These are phyloP conservation scores for Exophiala phaeomuriformis DNA, from an alignment of 2,329 filamentous ascomycete genomes.

Conservation along the genomic window DNA sequence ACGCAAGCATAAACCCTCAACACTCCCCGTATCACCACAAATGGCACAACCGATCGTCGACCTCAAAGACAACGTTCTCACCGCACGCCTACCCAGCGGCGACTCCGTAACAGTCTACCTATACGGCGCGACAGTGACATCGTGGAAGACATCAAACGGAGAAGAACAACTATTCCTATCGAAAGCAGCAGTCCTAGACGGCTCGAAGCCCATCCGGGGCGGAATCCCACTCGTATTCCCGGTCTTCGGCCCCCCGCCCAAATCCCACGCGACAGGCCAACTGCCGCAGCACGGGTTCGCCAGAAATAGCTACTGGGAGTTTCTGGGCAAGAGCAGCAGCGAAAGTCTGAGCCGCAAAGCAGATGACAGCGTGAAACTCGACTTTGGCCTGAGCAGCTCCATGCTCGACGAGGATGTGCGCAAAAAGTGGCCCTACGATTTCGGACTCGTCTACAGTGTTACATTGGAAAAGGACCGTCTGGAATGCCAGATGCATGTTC, in stretches of 20 bases:
- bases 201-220: constrained; percentile 80
- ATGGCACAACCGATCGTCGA: constrained; percentile 70
- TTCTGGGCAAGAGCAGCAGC: constrained; percentile 76
- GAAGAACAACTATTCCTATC: constrained; percentile 82
- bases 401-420: constrained; percentile 62
- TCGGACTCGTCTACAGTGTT: constrained; percentile 88
- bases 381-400: constrained; percentile 78
- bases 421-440: constrained; percentile 75
- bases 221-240: constrained; percentile 24
- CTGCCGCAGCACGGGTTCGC: constrained; percentile 95
- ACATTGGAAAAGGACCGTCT: constrained; percentile 68
- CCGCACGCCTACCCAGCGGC: constrained; percentile 74
- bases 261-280: constrained; percentile 66
- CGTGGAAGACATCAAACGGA: constrained; percentile 77
- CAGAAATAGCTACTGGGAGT: constrained; percentile 84
- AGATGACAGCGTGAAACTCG: constrained; percentile 75
- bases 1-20: constrained; percentile 73
- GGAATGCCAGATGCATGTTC: constrained; percentile 74
- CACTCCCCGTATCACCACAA: constrained; percentile 65
- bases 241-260: constrained; percentile 72
- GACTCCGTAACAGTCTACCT: constrained; percentile 80
- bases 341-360: constrained; percentile 38
- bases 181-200: constrained; percentile 71
- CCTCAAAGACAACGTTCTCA: constrained; percentile 65
- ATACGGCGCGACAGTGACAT: constrained; percentile 86